phyloP scores from a whole-genome alignment of 306 rosid species.

The Potentilla sterilis region DNA sequence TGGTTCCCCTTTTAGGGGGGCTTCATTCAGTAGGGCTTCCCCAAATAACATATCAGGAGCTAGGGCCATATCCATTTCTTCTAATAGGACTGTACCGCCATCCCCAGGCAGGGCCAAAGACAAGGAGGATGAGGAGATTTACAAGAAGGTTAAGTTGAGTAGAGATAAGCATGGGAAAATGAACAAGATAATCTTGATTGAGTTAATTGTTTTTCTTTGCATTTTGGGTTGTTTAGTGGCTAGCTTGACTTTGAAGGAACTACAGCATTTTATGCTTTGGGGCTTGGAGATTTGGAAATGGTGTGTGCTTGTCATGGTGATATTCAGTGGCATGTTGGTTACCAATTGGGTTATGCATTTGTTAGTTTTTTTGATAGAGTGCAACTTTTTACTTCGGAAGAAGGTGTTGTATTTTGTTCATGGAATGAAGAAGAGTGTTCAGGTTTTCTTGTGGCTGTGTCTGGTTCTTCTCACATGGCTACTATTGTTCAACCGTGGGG shows the following conservation, averaged over 20 bases:
- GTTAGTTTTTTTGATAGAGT: conserved; percentile 74
- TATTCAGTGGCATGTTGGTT: conserved; percentile 71
- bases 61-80: conserved; percentile 41
- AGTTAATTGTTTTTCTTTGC: conserved; percentile 44
- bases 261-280: conserved; percentile 39
- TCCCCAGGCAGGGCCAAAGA: conserved; percentile 46
- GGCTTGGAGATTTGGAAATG: conserved; percentile 78
- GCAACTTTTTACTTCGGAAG: conserved; percentile 71
- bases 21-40: conserved; percentile 42
- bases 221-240: conserved; percentile 48
- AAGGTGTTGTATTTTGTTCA: conserved; percentile 90
- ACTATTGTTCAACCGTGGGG: conserved; percentile 49
- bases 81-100: conserved; percentile 30
- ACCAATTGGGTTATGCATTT: conserved; percentile 73
- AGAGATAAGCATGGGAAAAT: conserved; percentile 46
- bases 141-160: conserved; percentile 51
- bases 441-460: conserved; percentile 67
- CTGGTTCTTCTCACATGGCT: conserved; percentile 73
- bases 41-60: conserved; percentile 42
- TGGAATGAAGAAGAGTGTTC: conserved; percentile 78
- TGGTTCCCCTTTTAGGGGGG: conserved; percentile 42
- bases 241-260: conserved; percentile 44
- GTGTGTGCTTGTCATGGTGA: conserved; percentile 72
- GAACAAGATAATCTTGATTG: conserved; percentile 41
- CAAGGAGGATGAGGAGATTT: conserved; percentile 65